phyloP scores from a whole-genome alignment of 495 filamentous ascomycete species.

The Neurospora sp. region DNA sequence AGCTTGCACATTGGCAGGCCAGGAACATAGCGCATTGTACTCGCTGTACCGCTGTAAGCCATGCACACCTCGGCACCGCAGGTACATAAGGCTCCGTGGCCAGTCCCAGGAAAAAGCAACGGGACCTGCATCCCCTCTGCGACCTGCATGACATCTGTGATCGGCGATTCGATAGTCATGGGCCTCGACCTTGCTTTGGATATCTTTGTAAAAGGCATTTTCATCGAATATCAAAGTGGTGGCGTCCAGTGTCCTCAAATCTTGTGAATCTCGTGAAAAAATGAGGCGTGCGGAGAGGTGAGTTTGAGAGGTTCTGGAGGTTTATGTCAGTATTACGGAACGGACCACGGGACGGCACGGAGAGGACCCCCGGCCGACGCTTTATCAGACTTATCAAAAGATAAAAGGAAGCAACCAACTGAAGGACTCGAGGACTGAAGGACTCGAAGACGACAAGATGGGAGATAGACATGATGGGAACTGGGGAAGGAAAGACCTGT shows the following conservation, averaged over 20 bases:
- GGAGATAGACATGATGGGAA: background rate
- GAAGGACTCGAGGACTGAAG: background rate
- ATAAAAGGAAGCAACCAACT: background rate
- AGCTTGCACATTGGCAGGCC: background rate
- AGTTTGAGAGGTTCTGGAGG: background rate
- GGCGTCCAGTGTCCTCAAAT: background rate
- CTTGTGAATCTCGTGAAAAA: background rate
- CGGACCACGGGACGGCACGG: background rate
- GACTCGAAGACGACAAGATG: background rate
- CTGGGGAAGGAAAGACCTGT: background rate
- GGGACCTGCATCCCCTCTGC: background rate
- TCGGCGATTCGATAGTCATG: background rate
- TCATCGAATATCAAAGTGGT: background rate
- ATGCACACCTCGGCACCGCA: background rate
- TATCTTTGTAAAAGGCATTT: background rate
- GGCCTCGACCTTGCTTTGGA: background rate
- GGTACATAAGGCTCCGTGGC: background rate
- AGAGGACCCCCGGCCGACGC: background rate
- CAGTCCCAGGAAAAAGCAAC: background rate
- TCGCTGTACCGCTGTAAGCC: background rate
- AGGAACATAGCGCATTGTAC: background rate
- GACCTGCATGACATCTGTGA: background rate
- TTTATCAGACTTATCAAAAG: background rate
- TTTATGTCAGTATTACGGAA: background rate
- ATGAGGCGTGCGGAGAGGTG: background rate